Evolutionary conservation across 1,139 yeast species (phyloP), one percentile per base, ranked within the genome.

Genomic region (Eremothecium sinecaudum): DNA sequence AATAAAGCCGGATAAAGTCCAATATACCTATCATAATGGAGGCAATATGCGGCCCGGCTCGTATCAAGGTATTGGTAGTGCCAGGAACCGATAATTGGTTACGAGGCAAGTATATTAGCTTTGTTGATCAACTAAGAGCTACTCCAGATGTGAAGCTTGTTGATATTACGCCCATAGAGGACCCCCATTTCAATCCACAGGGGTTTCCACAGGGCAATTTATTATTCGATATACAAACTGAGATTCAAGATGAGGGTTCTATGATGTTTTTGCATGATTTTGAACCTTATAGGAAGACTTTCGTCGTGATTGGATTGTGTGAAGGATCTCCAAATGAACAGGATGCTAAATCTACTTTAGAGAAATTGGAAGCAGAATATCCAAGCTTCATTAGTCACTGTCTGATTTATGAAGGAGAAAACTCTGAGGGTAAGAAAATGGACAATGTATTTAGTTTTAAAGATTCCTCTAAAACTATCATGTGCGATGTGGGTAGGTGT

Each of bases 261-360:
- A 46, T 51, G 33, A 60, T 75, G 7, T 79, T 81, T 40, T 62
- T 87, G 36, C 83, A 81, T 46, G 96, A 87, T 56, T 75, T 87
- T 44, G 97, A 90, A 56, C 94, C 95, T 1, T 83, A 70, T 56
- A 62, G 97, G 34, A 84, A 84, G 53, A 71, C 77, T 0, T 76
- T 79, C 43, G 65, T 78, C 4, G 65, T 81, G 1, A 50, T 87
- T 22, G 95, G 92, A 0, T 31, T 55, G 11, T 34, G 37, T 16
- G 27, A 30, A 13, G 37, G 26, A 7, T 22, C 28, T 7, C 11
- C 31, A 7, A 47, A 50, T 10, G 49, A 46, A 28, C 50, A 61
- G 15, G 50, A 47, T 2, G 37, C 52, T 11, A 43, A 62, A 10
- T 54, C 53, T 7, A 17, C 24, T 10, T 45, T 69, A 25, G 46